A percentile compares a stretch with the other conserved stretches of the same genome.
These are phyloP conservation scores for Globisporangium paroecandrum DNA, from an alignment of 352 stramenopile species.

Conservation along the genomic window DNA sequence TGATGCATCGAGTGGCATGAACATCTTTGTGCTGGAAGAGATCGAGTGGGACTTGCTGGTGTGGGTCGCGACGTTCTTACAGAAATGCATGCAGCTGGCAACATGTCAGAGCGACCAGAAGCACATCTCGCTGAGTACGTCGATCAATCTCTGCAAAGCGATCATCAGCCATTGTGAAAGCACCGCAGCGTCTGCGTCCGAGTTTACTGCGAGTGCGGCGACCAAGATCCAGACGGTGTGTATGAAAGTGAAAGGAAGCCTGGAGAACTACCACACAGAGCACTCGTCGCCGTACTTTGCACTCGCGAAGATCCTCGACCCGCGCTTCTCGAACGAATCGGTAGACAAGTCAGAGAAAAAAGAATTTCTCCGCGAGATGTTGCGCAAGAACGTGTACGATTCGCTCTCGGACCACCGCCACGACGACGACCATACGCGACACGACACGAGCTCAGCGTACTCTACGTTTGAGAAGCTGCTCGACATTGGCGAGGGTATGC, in stretches of 20 bases:
- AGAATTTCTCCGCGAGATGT: conserved; percentile 70
- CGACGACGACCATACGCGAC: conserved; percentile 40
- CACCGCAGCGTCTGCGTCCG: conserved; percentile 53
- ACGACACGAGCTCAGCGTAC: conserved; percentile 67
- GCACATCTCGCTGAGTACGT: conserved; percentile 78
- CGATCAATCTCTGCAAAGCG: conserved; percentile 76
- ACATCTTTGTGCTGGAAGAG: conserved; percentile 70
- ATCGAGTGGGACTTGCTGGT: conserved; percentile 77
- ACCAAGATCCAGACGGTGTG: conserved; percentile 74
- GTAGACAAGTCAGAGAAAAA: conserved; percentile 75
- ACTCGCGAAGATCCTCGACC: conserved; percentile 73
- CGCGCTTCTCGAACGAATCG: conserved; percentile 77
- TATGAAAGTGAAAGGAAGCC: conserved; percentile 66
- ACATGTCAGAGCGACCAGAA: conserved; percentile 78
- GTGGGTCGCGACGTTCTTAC: conserved; percentile 66
- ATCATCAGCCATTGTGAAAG: conserved; percentile 75
- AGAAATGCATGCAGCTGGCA: conserved; percentile 77
- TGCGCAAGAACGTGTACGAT: conserved; percentile 72
- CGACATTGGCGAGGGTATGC: conserved; percentile 77
- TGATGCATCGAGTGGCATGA: conserved; percentile 65
- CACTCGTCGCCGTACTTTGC: conserved; percentile 69
- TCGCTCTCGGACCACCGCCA: conserved; percentile 48
- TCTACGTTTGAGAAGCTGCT: conserved; percentile 79
- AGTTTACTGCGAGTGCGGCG: conserved; percentile 47
- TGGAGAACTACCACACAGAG: conserved; percentile 69